phyloP scores from a whole-genome alignment of 352 stramenopile species.

The Blastocystis hominis region DNA sequence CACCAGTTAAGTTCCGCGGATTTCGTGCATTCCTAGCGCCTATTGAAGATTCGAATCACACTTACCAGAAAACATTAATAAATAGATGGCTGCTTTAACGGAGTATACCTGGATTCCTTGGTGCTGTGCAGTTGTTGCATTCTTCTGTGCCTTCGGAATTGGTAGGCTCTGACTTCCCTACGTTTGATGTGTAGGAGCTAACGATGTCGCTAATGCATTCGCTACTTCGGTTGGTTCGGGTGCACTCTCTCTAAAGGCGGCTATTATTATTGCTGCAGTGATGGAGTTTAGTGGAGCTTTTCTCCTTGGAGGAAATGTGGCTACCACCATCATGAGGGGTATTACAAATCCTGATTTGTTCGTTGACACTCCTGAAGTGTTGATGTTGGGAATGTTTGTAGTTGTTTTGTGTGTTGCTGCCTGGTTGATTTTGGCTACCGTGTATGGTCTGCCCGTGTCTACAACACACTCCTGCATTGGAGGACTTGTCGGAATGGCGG shows the following conservation, averaged over 20 bases:
- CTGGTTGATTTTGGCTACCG: slow-evolving; percentile 67
- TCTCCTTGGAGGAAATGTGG: slow-evolving; percentile 66
- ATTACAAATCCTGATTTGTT: slow-evolving; percentile 64
- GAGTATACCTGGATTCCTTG: slow-evolving; percentile 49
- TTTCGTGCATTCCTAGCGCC: too few species aligned
- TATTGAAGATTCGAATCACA: too few species aligned
- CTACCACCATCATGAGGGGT: slow-evolving; percentile 64
- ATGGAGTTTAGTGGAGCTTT: slow-evolving; percentile 65
- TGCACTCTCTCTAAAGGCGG: slow-evolving; percentile 64
- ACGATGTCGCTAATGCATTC: slow-evolving; percentile 67
- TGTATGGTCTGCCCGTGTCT: slow-evolving; percentile 68
- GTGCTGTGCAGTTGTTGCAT: slow-evolving; percentile 62
- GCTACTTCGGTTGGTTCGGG: slow-evolving; percentile 65
- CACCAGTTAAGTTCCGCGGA: too few species aligned
- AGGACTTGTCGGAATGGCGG: slow-evolving; percentile 68
- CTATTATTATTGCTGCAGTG: slow-evolving; percentile 64
- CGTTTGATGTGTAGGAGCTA: slow-evolving; percentile 62
- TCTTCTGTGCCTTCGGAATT: slow-evolving; percentile 65
- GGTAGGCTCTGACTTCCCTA: slow-evolving; percentile 17
- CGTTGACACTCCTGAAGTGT: slow-evolving; percentile 65
- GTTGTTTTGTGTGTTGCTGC: slow-evolving; percentile 64
- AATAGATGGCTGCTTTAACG: neutral
- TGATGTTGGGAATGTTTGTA: slow-evolving; percentile 64
- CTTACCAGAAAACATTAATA: too few species aligned
- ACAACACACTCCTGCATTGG: slow-evolving; percentile 71